Percentiles rank a stretch among this genome's conserved stretches.
Conservation (phyloP, 108 stramenopile species). For the Cyclotella baltica region DNA sequence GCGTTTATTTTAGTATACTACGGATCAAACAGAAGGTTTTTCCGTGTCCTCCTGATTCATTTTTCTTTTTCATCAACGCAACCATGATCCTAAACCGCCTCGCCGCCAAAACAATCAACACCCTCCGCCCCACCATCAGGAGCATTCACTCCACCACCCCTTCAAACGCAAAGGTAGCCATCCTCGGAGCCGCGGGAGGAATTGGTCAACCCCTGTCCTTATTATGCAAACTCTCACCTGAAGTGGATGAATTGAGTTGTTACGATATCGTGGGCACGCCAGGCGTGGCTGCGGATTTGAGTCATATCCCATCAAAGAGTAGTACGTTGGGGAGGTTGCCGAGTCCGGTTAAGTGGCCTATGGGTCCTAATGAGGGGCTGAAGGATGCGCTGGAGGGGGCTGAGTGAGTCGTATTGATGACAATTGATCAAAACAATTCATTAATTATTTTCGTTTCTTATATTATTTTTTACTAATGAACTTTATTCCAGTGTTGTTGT, state of each 20-base stretch:
- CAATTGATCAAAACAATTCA: neutral
- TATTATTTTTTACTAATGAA: neutral
- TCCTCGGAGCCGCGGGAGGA: conserved; percentile 96
- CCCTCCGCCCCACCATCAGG: conserved; percentile 15
- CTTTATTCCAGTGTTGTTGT: conserved; percentile 79
- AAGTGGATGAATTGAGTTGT: conserved; percentile 82
- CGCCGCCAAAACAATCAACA: conserved; percentile 29
- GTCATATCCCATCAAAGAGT: conserved; percentile 76
- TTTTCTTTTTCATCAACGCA: too few relatives aligned
- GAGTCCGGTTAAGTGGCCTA: conserved; percentile 78
- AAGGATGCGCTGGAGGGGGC: conserved; percentile 81
- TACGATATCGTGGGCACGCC: conserved; percentile 96
- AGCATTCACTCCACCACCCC: conserved; percentile 60
- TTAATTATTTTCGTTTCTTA: neutral
- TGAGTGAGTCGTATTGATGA: conserved; percentile 44
- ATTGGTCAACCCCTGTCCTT: conserved; percentile 99
- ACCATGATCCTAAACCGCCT: conserved; percentile 46
- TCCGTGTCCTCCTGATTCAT: too few relatives aligned
- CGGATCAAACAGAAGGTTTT: too few relatives aligned
- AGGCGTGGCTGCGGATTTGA: conserved; percentile 98
- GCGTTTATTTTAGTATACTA: too few relatives aligned
- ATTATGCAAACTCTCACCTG: conserved; percentile 93
- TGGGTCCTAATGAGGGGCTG: conserved; percentile 68
- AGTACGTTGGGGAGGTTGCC: conserved; percentile 75
- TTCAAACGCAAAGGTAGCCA: conserved; percentile 84